phyloP scores from a whole-genome alignment of 1,284 basidiomycete species.

The Irpex lacteus region DNA sequence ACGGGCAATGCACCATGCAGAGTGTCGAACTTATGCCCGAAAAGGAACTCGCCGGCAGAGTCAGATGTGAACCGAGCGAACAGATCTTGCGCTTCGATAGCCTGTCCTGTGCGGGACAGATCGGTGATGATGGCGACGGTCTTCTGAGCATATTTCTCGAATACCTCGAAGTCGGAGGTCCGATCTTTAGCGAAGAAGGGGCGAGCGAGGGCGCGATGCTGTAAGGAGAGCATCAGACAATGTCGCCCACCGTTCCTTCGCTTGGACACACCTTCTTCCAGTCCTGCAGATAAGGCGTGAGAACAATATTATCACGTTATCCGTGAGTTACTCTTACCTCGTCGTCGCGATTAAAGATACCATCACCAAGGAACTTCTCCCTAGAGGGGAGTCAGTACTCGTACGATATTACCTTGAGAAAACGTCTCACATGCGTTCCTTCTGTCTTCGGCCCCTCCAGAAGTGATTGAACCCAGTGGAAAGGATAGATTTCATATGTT shows the following conservation, averaged over 20 bases:
- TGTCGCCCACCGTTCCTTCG: not conserved
- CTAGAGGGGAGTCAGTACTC: conserved; percentile 31
- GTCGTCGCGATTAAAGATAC: conserved; percentile 74
- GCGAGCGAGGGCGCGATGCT: conserved; percentile 68
- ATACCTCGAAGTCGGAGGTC: conserved; percentile 66
- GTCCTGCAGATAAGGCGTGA: conserved; percentile 28
- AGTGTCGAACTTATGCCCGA: conserved; percentile 61
- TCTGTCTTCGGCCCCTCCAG: conserved; percentile 59
- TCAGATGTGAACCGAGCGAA: conserved; percentile 69
- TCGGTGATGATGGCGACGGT: conserved; percentile 49
- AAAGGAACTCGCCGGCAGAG: conserved; percentile 67
- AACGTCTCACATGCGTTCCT: conserved; percentile 55
- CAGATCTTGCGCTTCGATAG: conserved; percentile 66
- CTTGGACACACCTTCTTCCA: conserved; percentile 41
- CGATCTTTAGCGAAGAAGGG: conserved; percentile 74
- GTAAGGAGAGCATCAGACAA: conserved; percentile 3
- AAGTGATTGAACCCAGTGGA: conserved; percentile 66
- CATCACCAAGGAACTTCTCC: conserved; percentile 65
- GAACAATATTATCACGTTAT: conserved; percentile 8
- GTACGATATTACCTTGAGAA: not conserved
- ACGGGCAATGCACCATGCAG: conserved; percentile 37
- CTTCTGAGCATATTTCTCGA: conserved; percentile 51
- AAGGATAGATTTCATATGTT: conserved; percentile 63
- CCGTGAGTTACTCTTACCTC: conserved; percentile 38
- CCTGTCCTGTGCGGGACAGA: conserved; percentile 30